These are phyloP conservation scores for Gossypium gossypioides DNA, from an alignment of 441 rosid genomes.

Conservation along the genomic window DNA sequence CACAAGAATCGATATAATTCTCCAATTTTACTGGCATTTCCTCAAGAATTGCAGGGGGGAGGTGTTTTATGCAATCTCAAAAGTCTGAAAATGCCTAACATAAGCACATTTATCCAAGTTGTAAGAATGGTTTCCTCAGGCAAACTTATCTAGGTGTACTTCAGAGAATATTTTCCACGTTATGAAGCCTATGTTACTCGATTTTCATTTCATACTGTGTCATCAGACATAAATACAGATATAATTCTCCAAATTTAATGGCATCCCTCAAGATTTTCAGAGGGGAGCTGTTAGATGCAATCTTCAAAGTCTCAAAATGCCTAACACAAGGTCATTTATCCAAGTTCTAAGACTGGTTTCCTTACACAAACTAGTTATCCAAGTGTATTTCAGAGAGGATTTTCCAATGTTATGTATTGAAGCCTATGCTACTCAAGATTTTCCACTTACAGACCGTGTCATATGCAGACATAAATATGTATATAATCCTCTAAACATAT, in stretches of 20 bases:
- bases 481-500: neutral
- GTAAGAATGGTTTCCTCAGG: neutral
- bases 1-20: too few relatives aligned
- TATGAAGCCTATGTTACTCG: too few relatives aligned
- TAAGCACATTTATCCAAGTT: constrained; percentile 1
- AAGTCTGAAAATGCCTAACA: neutral
- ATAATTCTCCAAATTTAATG: too few relatives aligned
- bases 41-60: neutral
- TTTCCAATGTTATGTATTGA: neutral
- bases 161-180: neutral
- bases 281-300: too few relatives aligned
- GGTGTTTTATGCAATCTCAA: neutral
- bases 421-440: neutral
- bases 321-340: neutral
- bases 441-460: neutral
- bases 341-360: neutral
- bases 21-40: neutral
- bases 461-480: neutral
- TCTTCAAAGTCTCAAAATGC: too few relatives aligned
- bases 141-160: neutral
- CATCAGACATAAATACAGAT: too few relatives aligned
- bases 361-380: neutral
- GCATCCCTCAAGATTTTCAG: too few relatives aligned
- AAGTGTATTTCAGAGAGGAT: neutral
- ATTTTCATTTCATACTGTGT: too few relatives aligned